Base-by-base conservation (phyloP, 805 yeast genomes). In the Cyberlindnera nakhonratchasimensis region DNA sequence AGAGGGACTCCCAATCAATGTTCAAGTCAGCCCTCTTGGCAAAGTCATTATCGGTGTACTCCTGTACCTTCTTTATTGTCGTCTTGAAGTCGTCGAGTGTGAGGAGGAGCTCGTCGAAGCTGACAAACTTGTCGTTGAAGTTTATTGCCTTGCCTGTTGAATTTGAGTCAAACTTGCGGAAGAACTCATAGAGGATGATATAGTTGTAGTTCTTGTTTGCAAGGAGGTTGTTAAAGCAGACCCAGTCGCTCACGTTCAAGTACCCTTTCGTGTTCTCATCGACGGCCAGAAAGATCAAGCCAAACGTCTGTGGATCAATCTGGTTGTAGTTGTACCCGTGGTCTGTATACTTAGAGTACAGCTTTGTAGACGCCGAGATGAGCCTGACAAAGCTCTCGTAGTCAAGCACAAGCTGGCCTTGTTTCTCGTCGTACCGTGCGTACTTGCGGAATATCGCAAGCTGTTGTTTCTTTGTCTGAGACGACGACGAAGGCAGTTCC, bases 231-330 rank as follows among this genome's bases (percentile, higher is more conserved):
- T 85, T 80, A 59, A 91, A 86, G 32, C 74, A 72, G 38, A 77
- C 65, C 84, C 95, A 91, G 59, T 91, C 96, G 20, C 69, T 61
- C 37, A 80, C 68, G 21, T 77, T 72, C 37, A 87, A 70, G 45
- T 72, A 80, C 7, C 96, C 97, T 51, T 78, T 77, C 42, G 72
- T 69, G 29, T 73, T 70, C 45, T 77, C 77, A 65, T 91, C 98
- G 13, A 96, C 87, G 21, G 88, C 79, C 43, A 84, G 70, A 59
- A 85, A 91, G 37, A 91, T 78, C 46, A 90, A 72, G 6, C 84
- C 85, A 61, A 78, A 79, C 4, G 84, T 73, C 49, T 79, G 71
- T 11, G 76, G 66, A 13, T 80, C 72, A 39, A 80, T 71, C 51
- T 71, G 71, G 49, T 73, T 72, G 52, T 75, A 71, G 56, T 74